These are phyloP conservation scores for Apostasia shenzhenica DNA, from an alignment of 106 monocot genomes.

Conservation along the genomic window DNA sequence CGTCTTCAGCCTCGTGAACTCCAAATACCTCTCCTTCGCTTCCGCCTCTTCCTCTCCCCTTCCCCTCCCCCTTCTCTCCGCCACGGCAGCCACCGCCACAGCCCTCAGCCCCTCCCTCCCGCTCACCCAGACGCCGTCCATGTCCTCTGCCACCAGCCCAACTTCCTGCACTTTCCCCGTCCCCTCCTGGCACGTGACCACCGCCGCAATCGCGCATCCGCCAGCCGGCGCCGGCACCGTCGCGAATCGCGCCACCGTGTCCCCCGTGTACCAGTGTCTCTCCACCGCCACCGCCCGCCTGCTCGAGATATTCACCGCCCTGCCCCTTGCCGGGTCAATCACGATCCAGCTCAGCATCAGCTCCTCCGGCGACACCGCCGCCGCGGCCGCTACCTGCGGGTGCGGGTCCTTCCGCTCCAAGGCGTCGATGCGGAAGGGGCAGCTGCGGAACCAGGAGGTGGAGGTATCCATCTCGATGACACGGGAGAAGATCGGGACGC, in stretches of 20 bases:
- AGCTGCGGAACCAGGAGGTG: conserved; percentile 42
- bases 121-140: conserved; percentile 45
- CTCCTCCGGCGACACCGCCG: conserved; percentile 12
- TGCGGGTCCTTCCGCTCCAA: conserved; percentile 23
- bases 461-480: conserved; percentile 38
- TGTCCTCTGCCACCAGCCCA: conserved; percentile 47
- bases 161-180: conserved; percentile 36
- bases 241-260: conserved; percentile 42
- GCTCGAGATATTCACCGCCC: conserved; percentile 57
- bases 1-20: conserved; percentile 15
- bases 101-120: conserved; percentile 41
- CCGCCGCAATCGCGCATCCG: conserved; percentile 13
- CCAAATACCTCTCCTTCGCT: conserved; percentile 18
- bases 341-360: conserved; percentile 65
- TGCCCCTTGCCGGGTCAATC: conserved; percentile 31
- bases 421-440: conserved; percentile 56
- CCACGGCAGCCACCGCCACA: conserved; percentile 21
- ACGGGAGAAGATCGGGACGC: conserved; percentile 35
- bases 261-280: conserved; percentile 56
- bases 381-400: background rate
- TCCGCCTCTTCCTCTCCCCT: conserved; percentile 2
- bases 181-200: conserved; percentile 37
- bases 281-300: conserved; percentile 43
- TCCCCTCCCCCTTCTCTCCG: conserved; percentile 17
- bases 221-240: conserved; percentile 28